A percentile compares a stretch with the other conserved stretches of the same genome.
These are phyloP conservation scores for Aspergillus sp. DNA, from an alignment of 2,329 filamentous ascomycete species.

Conservation along the genomic window DNA sequence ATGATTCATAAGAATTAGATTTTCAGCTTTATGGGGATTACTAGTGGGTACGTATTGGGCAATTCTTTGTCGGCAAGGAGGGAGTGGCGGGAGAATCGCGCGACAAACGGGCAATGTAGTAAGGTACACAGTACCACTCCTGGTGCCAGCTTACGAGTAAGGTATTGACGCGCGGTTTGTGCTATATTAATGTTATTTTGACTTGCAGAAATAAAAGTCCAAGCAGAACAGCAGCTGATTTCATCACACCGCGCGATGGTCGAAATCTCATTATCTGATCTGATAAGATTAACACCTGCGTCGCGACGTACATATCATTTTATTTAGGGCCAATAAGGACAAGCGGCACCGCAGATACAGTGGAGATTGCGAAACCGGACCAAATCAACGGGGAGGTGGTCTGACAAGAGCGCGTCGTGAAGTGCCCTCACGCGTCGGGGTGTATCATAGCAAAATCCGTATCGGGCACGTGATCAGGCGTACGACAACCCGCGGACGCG, in stretches of 20 bases:
- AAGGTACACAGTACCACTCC: background rate
- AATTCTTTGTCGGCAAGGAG: conserved; percentile 11
- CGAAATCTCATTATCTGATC: background rate
- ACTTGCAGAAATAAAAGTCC: background rate
- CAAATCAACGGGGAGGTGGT: conserved; percentile 13
- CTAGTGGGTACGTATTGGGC: conserved; percentile 1
- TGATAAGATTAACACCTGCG: conserved; percentile 3
- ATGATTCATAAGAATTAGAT: conserved; percentile 5
- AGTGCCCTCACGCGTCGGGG: no score
- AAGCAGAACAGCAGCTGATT: background rate
- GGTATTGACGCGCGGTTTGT: background rate
- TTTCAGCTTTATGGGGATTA: background rate
- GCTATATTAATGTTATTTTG: background rate
- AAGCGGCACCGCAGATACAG: conserved; percentile 7
- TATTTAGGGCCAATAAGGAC: background rate
- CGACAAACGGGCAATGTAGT: background rate
- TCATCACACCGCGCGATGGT: no score
- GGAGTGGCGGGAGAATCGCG: background rate
- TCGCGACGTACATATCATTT: background rate
- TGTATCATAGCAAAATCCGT: no score
- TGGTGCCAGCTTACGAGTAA: background rate
- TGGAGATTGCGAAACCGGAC: conserved; percentile 19
- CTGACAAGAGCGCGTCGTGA: conserved; percentile 11
- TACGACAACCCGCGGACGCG: background rate
- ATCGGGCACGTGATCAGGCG: no score